Percentiles rank a stretch among this genome's conserved stretches.
Conservation (phyloP, 257 asterid genomes). For the Primulina tabacum region DNA sequence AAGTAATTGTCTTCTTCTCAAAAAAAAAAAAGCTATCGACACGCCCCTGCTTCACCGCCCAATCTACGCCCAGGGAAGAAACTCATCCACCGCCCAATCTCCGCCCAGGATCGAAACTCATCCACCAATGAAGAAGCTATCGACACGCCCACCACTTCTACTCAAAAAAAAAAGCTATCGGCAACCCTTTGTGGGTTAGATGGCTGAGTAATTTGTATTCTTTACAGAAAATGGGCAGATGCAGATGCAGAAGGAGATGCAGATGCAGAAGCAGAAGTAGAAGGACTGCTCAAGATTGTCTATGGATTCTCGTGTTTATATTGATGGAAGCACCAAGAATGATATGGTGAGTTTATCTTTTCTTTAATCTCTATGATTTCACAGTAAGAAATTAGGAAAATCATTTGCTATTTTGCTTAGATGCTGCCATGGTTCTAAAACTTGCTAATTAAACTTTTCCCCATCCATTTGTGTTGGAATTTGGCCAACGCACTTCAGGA, state of each 20-base stretch:
- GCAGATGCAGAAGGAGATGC: too few relatives aligned
- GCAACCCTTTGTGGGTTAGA: constrained; percentile 10
- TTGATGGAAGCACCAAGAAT: constrained; percentile 46
- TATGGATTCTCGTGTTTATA: constrained; percentile 43
- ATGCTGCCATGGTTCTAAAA: constrained; percentile 18
- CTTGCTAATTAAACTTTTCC: constrained; percentile 24
- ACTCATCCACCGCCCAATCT: too few relatives aligned
- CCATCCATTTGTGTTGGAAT: constrained; percentile 45
- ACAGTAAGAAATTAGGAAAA: neutral
- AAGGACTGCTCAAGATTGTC: constrained; percentile 44
- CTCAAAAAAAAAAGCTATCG: too few relatives aligned
- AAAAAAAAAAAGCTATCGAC: too few relatives aligned
- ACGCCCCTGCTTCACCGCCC: too few relatives aligned
- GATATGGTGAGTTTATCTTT: constrained; percentile 42
- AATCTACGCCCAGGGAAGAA: too few relatives aligned
- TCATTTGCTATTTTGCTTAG: constrained; percentile 1
- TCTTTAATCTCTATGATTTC: constrained; percentile 1
- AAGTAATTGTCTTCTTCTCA: too few relatives aligned
- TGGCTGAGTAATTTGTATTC: constrained; percentile 19
- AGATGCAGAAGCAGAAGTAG: too few relatives aligned
- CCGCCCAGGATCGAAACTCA: too few relatives aligned
- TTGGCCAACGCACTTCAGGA: constrained; percentile 45
- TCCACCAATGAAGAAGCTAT: too few relatives aligned
- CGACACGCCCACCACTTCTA: too few relatives aligned
- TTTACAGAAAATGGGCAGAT: constrained; percentile 52